Conservation (phyloP, 1,284 basidiomycete genomes). For the Somion occarium region DNA sequence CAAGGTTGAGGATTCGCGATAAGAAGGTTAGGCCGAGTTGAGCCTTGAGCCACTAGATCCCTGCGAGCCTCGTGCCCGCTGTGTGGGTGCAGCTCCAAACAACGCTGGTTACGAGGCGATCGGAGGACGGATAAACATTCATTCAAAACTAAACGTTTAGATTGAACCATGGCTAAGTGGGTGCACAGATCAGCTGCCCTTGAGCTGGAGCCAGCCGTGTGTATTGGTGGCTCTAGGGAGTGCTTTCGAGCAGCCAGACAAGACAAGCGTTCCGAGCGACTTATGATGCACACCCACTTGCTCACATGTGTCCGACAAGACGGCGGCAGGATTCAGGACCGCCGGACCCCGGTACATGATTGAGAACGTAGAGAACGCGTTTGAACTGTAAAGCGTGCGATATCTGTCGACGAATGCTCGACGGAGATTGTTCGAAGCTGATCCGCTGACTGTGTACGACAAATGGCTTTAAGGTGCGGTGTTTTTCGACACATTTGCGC, state of each 20-base stretch:
- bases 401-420: background rate
- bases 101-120: background rate
- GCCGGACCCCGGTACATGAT: background rate
- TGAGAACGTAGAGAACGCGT: background rate
- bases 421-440: background rate
- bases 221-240: background rate
- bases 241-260: background rate
- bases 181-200: background rate
- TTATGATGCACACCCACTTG: background rate
- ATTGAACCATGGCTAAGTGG: background rate
- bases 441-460: background rate
- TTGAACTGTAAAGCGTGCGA: background rate
- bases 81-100: background rate
- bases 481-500: no score
- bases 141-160: background rate
- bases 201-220: background rate
- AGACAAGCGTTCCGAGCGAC: background rate
- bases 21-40: background rate
- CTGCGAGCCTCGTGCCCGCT: background rate
- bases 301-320: background rate
- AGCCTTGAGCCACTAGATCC: background rate
- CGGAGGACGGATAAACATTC: background rate
- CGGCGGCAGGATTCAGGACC: background rate
- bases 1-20: background rate
- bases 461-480: background rate